A percentile compares a stretch with the other conserved stretches of the same genome.
phyloP scores from a whole-genome alignment of 2,329 filamentous ascomycete species.

The Eutypa lata region DNA sequence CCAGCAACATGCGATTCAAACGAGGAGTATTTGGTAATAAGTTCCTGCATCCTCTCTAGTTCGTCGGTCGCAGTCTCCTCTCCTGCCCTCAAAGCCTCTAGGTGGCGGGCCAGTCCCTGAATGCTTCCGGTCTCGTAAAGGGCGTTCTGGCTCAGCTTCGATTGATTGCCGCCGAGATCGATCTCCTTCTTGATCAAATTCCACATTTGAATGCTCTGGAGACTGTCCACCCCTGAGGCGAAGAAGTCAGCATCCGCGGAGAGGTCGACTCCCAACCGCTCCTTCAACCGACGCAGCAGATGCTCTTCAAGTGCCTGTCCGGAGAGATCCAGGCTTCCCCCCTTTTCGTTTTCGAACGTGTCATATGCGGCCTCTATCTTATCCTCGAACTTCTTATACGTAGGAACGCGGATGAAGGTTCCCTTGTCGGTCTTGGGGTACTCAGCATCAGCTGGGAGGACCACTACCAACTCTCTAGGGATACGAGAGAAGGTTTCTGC shows the following conservation, averaged over 20 bases:
- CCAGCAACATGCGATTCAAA: conserved; percentile 26
- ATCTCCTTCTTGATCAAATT: conserved; percentile 21
- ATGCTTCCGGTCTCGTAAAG: conserved; percentile 29
- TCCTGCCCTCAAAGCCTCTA: conserved; percentile 14
- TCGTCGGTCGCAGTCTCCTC: conserved; percentile 20
- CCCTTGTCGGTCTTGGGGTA: conserved; percentile 56
- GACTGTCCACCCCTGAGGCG: conserved; percentile 23
- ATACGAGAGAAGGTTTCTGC: conserved; percentile 52
- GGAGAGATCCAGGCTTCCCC: conserved; percentile 3
- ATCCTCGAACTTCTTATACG: conserved; percentile 45
- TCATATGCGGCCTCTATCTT: conserved; percentile 45
- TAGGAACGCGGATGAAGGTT: conserved; percentile 50
- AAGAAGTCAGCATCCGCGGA: conserved; percentile 25
- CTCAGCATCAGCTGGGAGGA: conserved; percentile 40
- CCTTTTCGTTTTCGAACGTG: conserved; percentile 13
- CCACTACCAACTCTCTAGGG: conserved; percentile 48
- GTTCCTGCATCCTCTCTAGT: conserved; percentile 25
- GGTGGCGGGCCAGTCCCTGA: conserved; percentile 14
- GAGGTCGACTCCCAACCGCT: conserved; percentile 10
- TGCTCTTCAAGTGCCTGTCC: conserved; percentile 8
- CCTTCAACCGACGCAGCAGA: conserved; percentile 8
- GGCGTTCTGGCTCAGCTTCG: conserved; percentile 20
- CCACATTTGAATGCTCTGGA: conserved; percentile 23
- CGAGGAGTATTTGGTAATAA: conserved; percentile 36
- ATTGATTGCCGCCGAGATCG: conserved; percentile 15